Evolutionary conservation across 768 basidiomycete species (phyloP).

Genomic region (Boletus fagicola): DNA sequence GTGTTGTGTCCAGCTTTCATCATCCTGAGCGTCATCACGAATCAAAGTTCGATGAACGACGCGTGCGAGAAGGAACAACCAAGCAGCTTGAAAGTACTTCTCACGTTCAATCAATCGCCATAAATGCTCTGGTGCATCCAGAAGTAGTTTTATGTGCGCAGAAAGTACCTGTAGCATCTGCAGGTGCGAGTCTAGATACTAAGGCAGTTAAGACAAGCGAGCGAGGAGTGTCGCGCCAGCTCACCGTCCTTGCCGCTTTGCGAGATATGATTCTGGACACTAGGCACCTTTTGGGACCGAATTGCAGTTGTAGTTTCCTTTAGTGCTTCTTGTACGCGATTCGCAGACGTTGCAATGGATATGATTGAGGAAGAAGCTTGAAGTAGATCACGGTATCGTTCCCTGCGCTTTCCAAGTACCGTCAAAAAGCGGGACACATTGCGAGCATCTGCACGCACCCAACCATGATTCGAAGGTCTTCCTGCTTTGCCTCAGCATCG

Average conservation of each 20-base stretch:
- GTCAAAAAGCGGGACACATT: conserved; percentile 24
- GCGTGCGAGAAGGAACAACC: conserved; percentile 82
- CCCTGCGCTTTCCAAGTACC: conserved; percentile 64
- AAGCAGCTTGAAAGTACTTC: conserved; percentile 78
- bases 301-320: conserved; percentile 60
- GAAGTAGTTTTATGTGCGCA: conserved; percentile 85
- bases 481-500: conserved; percentile 85
- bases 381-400: conserved; percentile 84
- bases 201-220: conserved; percentile 1
- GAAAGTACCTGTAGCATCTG: conserved; percentile 71
- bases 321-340: conserved; percentile 59
- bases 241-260: conserved; percentile 43
- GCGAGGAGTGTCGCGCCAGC: conserved; percentile 9
- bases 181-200: conserved; percentile 57
- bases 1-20: conserved; percentile 54
- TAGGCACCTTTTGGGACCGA: conserved; percentile 44
- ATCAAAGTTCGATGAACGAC: conserved; percentile 79
- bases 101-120: conserved; percentile 85
- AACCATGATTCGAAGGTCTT: conserved; percentile 87
- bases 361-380: conserved; percentile 87
- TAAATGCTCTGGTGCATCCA: conserved; percentile 89
- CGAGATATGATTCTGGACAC: conserved; percentile 41
- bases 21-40: conserved; percentile 61
- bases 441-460: conserved; percentile 59
- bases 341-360: conserved; percentile 66